A percentile compares a stretch with the other conserved stretches of the same genome.
Conservation (phyloP, 2,329 filamentous ascomycete species). For the Cladophialophora psammophila region DNA sequence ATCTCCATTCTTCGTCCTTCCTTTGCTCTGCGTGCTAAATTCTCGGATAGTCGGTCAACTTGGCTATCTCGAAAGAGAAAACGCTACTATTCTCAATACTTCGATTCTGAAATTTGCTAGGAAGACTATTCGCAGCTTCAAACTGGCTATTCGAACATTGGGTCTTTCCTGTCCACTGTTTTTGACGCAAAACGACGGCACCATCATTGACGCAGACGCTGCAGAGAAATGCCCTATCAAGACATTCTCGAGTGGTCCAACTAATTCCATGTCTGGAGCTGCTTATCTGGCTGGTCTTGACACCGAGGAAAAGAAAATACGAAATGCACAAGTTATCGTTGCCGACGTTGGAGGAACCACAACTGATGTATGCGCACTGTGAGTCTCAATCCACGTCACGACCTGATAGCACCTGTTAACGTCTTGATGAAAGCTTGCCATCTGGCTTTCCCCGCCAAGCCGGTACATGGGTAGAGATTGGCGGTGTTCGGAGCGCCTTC, state of each 20-base stretch:
- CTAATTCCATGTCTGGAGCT: conserved; percentile 69
- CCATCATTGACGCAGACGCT: conserved; percentile 61
- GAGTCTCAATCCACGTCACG: neutral
- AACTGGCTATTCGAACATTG: conserved; percentile 59
- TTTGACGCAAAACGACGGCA: conserved; percentile 70
- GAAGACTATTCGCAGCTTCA: conserved; percentile 64
- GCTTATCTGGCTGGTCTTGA: conserved; percentile 61
- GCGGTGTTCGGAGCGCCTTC: conserved; percentile 66
- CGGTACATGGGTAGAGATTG: conserved; percentile 64
- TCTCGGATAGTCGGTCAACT: conserved; percentile 49
- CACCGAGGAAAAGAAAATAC: conserved; percentile 15
- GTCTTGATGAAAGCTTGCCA: conserved; percentile 59
- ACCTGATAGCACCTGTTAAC: neutral
- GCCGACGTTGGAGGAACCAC: conserved; percentile 66
- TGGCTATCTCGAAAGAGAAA: conserved; percentile 65
- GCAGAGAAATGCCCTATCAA: conserved; percentile 66
- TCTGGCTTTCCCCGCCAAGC: conserved; percentile 68
- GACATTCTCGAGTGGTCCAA: conserved; percentile 69
- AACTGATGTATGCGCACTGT: conserved; percentile 65
- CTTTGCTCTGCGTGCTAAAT: neutral
- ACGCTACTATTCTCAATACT: conserved; percentile 70
- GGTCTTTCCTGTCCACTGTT: conserved; percentile 63
- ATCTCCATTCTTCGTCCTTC: neutral
- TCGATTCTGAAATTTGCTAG: conserved; percentile 66
- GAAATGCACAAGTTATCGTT: conserved; percentile 39